Percentiles rank a stretch among this genome's conserved stretches.
Evolutionary conservation across 1,284 basidiomycete species (phyloP).

Genomic region (Porodaedalea pini): DNA sequence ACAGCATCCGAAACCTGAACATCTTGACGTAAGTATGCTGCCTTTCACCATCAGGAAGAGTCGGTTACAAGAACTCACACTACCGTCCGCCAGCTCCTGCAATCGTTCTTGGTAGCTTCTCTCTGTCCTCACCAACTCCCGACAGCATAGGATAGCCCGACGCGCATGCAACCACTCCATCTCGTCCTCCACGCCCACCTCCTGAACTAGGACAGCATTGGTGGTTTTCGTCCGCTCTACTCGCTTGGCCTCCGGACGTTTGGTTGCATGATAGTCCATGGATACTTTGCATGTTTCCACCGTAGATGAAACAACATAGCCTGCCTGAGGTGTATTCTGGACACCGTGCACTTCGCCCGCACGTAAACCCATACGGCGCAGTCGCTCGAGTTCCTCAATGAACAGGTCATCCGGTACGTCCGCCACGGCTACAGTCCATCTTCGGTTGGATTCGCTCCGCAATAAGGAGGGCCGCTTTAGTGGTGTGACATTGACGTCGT

Average conservation of each 20-base stretch:
- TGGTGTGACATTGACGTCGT: neutral
- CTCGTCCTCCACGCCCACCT: constrained; percentile 23
- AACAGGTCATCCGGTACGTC: constrained; percentile 38
- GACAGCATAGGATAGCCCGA: constrained; percentile 53
- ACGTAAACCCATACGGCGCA: constrained; percentile 30
- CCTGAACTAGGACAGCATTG: constrained; percentile 6
- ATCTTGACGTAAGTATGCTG: constrained; percentile 19
- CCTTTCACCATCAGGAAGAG: neutral
- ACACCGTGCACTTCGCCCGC: constrained; percentile 23
- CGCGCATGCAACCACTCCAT: constrained; percentile 52
- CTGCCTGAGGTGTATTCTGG: constrained; percentile 1
- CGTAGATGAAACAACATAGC: constrained; percentile 25
- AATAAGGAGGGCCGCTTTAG: constrained; percentile 16
- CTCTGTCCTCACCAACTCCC: constrained; percentile 65
- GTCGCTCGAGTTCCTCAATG: constrained; percentile 35
- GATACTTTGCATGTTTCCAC: constrained; percentile 26
- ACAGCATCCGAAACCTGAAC: constrained; percentile 41
- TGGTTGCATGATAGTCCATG: constrained; percentile 21
- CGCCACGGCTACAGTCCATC: constrained; percentile 38
- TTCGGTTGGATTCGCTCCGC: constrained; percentile 24
- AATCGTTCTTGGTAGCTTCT: constrained; percentile 55
- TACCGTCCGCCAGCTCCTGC: constrained; percentile 38
- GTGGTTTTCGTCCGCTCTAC: constrained; percentile 3
- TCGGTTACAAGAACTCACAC: constrained; percentile 31
- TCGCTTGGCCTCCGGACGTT: neutral